Base-by-base conservation (phyloP, 495 filamentous ascomycete species). In the Penicillium silybi region DNA sequence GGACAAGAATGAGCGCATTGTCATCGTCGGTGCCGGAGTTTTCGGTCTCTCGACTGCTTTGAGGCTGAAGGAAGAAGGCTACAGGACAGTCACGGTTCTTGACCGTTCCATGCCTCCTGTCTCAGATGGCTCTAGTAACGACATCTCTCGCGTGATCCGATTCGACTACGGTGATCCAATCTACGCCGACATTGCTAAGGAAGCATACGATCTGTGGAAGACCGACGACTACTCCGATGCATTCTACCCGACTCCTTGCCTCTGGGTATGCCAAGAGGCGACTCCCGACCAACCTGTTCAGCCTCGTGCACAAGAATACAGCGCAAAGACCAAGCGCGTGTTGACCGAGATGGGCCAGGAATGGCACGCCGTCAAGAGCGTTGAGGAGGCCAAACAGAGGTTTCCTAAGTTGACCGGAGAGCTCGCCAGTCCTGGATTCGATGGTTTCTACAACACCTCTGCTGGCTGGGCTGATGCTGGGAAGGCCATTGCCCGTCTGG, bases 391-490 rank as follows among this genome's bases (percentile, higher is more conserved):
- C 70, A 81, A 47, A 72, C 23, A 25, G 34, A 43, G 41, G 8
- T 71, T 69, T 9, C 78, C 76, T 1, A 77, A 86, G 38, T 58
- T 72, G 5, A 66, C 61, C 1, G 73, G 64, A 4, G 41, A 46
- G 0, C 52, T 61, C 5, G 57, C 51, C 1, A 79, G 74, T 3
- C 77, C 73, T 6, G 88, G 86, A 0, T 68, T 70, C 15, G 78
- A 80, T 64, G 89, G 87, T 1, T 95, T 92, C 64, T 62, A 87
- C 37, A 95, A 92, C 59, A 64, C 68, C 16, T 66, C 65, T 1
- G 79, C 76, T 44, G 90, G 89, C 4, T 95, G 89, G 89, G 89
- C 82, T 2, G 81, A 95, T 53, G 88, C 89, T 3, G 83, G 82
- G 25, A 76, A 73, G 1, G 78, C 78, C 1, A 86, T 90, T 74